Evolutionary conservation across 176 grass and related monocot genomes (phyloP).

Genomic region (Bromus sterilis): DNA sequence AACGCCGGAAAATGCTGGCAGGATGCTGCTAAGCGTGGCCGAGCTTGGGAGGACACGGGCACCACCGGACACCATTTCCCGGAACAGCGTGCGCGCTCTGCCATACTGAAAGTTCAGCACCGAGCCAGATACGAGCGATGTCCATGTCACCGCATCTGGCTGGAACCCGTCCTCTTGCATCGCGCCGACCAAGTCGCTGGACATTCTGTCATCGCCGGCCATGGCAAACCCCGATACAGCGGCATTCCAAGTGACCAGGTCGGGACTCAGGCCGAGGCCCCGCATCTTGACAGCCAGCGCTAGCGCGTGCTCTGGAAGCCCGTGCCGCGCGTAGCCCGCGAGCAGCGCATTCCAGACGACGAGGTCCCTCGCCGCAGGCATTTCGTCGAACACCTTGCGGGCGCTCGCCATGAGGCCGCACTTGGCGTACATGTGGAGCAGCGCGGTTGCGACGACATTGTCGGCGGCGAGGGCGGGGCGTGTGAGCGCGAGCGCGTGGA

Average conservation of each 20-base stretch:
- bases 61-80: constrained; percentile 28
- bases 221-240: constrained; percentile 39
- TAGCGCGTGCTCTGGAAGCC: constrained; percentile 30
- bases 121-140: constrained; percentile 39
- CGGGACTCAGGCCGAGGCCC: constrained; percentile 20
- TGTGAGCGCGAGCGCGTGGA: constrained; percentile 35
- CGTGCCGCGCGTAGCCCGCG: constrained; percentile 48
- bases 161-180: constrained; percentile 41
- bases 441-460: constrained; percentile 30
- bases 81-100: constrained; percentile 34
- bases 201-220: constrained; percentile 26
- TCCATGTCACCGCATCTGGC: constrained; percentile 62
- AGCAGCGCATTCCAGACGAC: constrained; percentile 61
- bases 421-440: constrained; percentile 65
- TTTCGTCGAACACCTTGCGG: constrained; percentile 58
- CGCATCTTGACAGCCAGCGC: constrained; percentile 48
- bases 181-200: constrained; percentile 20
- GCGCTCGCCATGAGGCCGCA: constrained; percentile 32
- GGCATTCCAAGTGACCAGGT: constrained; percentile 55
- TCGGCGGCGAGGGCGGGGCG: constrained; percentile 27
- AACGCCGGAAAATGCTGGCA: constrained; percentile 52
- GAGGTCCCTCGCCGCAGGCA: constrained; percentile 23
- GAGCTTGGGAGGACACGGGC: constrained; percentile 28
- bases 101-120: constrained; percentile 50
- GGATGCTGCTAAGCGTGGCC: constrained; percentile 42